Evolutionary conservation across 495 filamentous ascomycete genomes (phyloP), one percentile per base, ranked within the genome.

Genomic region (Daldinia childiae): DNA sequence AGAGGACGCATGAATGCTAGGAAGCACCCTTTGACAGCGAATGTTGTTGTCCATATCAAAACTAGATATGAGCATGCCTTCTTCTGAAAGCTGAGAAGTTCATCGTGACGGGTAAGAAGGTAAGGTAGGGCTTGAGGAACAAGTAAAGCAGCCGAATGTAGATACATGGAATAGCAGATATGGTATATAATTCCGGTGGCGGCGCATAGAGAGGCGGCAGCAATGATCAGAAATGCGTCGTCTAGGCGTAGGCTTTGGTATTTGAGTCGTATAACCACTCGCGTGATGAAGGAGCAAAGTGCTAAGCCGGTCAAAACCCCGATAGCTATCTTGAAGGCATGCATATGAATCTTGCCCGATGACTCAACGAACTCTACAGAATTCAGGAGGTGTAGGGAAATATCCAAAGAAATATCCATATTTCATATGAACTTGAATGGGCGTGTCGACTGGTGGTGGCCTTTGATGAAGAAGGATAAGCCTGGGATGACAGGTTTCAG

Each of bases 1-100:
- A 72, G 39, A 0, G 64, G 69, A 6, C 63, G 69, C 56, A 72
- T 55, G 63, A 72, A 72, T 11, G 69, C 69, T 29, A 72, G 50
- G 8, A 72, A 72, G 48, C 63, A 72, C 4, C 64, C 64, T 39
- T 72, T 72, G 57, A 72, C 69, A 6, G 64, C 57, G 27, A 54
- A 72, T 0, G 62, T 72, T 1, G 69, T 66, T 15, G 69, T 72
- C 69, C 69, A 72, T 54, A 61, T 60, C 12, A 72, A 36, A 51
- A 58, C 57, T 6, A 72, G 17, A 30, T 63, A 67, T 0, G 63
- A 58, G 43, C 58, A 66, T 6, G 63, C 39, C 9, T 14, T 50
- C 48, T 66, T 62, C 50, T 68, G 58, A 15, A 72, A 51, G 8
- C 45, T 50, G 34, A 72, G 36, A 29, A 72, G 64, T 3, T 56